phyloP scores from a whole-genome alignment of 768 basidiomycete species.

The Mycena polygramma region DNA sequence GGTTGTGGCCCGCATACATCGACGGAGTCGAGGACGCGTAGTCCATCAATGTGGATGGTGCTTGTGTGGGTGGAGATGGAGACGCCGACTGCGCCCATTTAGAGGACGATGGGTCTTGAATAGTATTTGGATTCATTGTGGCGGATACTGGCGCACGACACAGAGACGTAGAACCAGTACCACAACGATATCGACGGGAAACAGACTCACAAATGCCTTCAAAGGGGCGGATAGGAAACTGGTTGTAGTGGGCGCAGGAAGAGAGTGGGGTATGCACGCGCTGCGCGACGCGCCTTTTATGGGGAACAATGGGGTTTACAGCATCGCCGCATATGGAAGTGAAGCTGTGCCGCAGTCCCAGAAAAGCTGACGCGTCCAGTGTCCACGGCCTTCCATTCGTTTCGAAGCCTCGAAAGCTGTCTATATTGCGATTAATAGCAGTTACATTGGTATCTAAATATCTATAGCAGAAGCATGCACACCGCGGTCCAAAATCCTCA shows the following conservation, averaged over 20 bases:
- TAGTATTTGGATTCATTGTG: constrained; percentile 10
- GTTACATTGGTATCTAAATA: background rate
- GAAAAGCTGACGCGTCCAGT: too few species aligned
- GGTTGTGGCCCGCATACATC: background rate
- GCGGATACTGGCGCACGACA: constrained; percentile 19
- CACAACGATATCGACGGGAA: constrained; percentile 20
- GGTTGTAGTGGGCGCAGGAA: too few species aligned
- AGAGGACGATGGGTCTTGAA: constrained; percentile 15
- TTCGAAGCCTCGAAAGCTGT: background rate
- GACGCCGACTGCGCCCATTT: constrained; percentile 8
- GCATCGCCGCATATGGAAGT: too few species aligned
- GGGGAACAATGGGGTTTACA: too few species aligned
- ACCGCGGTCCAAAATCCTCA: too few species aligned
- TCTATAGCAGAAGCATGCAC: background rate
- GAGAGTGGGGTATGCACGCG: too few species aligned
- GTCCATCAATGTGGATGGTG: background rate
- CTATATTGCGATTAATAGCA: background rate
- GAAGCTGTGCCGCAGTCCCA: too few species aligned
- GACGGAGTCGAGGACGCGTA: background rate
- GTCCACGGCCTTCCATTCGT: too few species aligned
- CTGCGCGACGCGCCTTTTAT: too few species aligned
- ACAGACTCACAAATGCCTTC: constrained; percentile 27
- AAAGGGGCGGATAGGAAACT: too few species aligned
- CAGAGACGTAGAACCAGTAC: constrained; percentile 13
- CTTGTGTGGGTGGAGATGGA: background rate